phyloP scores from a whole-genome alignment of 148 eudicot species.

The Diospyros kaki region DNA sequence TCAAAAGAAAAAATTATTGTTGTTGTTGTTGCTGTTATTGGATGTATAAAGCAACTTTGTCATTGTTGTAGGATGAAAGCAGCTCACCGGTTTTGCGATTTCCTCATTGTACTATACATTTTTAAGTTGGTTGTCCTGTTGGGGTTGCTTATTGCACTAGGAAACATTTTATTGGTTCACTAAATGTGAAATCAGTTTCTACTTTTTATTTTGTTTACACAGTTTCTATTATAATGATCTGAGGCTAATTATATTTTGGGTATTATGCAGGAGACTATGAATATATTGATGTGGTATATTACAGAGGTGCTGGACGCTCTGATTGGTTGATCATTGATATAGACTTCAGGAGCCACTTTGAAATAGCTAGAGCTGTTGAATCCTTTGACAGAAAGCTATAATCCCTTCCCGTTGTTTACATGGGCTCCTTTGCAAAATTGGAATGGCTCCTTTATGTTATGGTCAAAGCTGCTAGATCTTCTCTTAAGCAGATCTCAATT shows the following conservation, averaged over 20 bases:
- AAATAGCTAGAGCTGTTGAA: slow-evolving; percentile 85
- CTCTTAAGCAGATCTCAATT: slow-evolving; percentile 88
- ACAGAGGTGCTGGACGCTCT: slow-evolving; percentile 33
- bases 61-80: too few relatives aligned
- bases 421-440: slow-evolving; percentile 63
- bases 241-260: too few relatives aligned
- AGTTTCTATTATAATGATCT: too few relatives aligned
- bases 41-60: too few relatives aligned
- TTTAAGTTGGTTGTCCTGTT: too few relatives aligned
- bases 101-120: too few relatives aligned
- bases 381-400: slow-evolving; percentile 62
- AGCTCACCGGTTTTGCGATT: too few relatives aligned
- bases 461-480: slow-evolving; percentile 75
- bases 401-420: slow-evolving; percentile 67
- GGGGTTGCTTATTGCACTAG: too few relatives aligned
- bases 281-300: slow-evolving; percentile 63
- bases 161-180: neutral
- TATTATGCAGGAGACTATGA: slow-evolving; percentile 75
- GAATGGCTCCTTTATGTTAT: slow-evolving; percentile 71
- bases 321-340: slow-evolving; percentile 71
- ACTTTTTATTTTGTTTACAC: too few relatives aligned
- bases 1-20: too few relatives aligned
- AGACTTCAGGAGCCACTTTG: slow-evolving; percentile 90
- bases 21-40: too few relatives aligned
- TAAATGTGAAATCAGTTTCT: neutral